Evolutionary conservation across 2,329 filamentous ascomycete genomes (phyloP), one percentile per base, ranked within the genome.

Genomic region (Microdochium bolleyi): DNA sequence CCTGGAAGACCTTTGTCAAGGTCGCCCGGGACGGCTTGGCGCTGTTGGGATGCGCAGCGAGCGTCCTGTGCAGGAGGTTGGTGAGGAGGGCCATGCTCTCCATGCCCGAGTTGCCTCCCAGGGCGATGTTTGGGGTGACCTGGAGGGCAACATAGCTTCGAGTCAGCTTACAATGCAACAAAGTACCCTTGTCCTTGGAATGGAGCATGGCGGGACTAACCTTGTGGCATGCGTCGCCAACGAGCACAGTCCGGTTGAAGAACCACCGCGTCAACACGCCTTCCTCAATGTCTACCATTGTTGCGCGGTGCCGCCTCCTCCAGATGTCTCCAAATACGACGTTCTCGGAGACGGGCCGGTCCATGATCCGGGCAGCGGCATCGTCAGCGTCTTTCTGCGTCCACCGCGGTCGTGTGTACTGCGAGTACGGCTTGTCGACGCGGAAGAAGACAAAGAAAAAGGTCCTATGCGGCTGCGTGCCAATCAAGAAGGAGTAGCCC

Each of bases 401-500:
- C 24, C 37, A 57, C 9, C 50, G 49, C 32, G 48, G 13, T 14
- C 52, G 25, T 5, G 52, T 50, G 14, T 44, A 50, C 49, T 48
- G 48, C n/a, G 49, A 24, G 50, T n/a, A 52, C 10, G 50, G 49
- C 49, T 51, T 49, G 25, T 52, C 27, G n/a, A 56, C 32, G 32
- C 34, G 37, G 30, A 54, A 49, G 48, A 51, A 51, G 34, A 57
- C 52, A 48, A 53, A 52, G 32, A 54, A 57, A 48, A 54, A 56
- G 25, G 24, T 46, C 8, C 46, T 13, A 25, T 57, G 34, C 5
- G 53, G 51, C 48, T 53, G 51, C 10, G 49, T 19, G 9, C 30
- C 16, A 27, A 52, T 24, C 9, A 57, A 38, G 24, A 53, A 52
- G 9, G 51, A 53, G 30, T 53, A 52, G 11, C 44, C 22, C n/a